A percentile compares a stretch with the other conserved stretches of the same genome.
phyloP scores from a whole-genome alignment of 176 grass and related monocot species.

The Poa pratensis region DNA sequence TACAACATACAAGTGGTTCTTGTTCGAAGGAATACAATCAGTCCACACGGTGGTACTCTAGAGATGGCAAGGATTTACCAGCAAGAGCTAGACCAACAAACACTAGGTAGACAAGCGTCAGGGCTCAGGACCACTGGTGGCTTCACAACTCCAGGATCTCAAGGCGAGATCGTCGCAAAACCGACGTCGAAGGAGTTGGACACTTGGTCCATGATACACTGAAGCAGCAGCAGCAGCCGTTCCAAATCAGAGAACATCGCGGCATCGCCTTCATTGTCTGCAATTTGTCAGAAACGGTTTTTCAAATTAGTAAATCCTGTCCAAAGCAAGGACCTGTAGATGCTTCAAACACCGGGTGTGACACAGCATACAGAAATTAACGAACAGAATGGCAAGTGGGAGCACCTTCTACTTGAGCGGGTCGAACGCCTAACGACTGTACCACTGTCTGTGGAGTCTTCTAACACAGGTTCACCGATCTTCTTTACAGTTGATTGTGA shows the following conservation, averaged over 20 bases:
- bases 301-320: neutral
- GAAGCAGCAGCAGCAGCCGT: neutral
- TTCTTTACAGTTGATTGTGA: conserved; percentile 49
- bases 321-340: neutral
- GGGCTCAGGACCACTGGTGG: neutral
- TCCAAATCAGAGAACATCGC: neutral
- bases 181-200: neutral
- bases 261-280: conserved; percentile 40
- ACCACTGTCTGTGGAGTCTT: conserved; percentile 51
- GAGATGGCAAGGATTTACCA: neutral
- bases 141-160: conserved; percentile 27
- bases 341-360: neutral
- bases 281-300: conserved; percentile 5
- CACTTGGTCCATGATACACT: neutral
- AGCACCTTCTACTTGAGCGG: conserved; percentile 60
- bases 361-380: too few relatives aligned
- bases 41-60: neutral
- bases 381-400: neutral
- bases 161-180: conserved; percentile 38
- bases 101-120: neutral
- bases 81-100: neutral
- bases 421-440: conserved; percentile 33
- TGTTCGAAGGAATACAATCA: neutral
- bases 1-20: neutral
- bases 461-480: conserved; percentile 33